Conservation (phyloP, 495 filamentous ascomycete genomes). For the Sphaerosporella brunnea region DNA sequence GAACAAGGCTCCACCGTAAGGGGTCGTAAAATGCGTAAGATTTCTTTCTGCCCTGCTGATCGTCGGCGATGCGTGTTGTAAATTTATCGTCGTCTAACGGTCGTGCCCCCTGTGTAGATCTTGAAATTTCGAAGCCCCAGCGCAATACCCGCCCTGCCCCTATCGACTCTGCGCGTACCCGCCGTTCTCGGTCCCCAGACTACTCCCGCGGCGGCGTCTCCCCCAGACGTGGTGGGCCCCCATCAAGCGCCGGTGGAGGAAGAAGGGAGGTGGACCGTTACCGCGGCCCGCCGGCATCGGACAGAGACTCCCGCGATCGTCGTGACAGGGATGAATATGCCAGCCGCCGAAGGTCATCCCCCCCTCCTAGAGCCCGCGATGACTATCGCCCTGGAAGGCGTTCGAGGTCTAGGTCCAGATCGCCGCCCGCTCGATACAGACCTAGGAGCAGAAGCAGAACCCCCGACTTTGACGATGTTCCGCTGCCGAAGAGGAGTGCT, state of each 20-base stretch:
- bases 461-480: slow-evolving; percentile 30
- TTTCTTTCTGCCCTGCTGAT: not conserved
- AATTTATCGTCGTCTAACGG: too few relatives aligned
- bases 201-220: slow-evolving; percentile 36
- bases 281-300: slow-evolving; percentile 17
- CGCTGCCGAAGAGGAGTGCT: slow-evolving; percentile 50
- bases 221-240: slow-evolving; percentile 24
- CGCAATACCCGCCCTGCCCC: slow-evolving; percentile 47
- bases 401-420: slow-evolving; percentile 27
- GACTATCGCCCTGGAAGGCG: slow-evolving; percentile 29
- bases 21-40: slow-evolving; percentile 84
- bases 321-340: slow-evolving; percentile 54
- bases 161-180: slow-evolving; percentile 25
- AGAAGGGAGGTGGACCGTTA: slow-evolving; percentile 18
- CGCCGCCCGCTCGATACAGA: slow-evolving; percentile 27
- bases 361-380: slow-evolving; percentile 31
- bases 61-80: too few relatives aligned
- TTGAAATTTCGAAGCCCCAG: slow-evolving; percentile 83
- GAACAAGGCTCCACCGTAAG: slow-evolving; percentile 64
- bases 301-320: slow-evolving; percentile 35
- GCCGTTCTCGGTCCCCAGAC: slow-evolving; percentile 57
- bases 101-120: slow-evolving; percentile 37
- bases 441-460: slow-evolving; percentile 43
- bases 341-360: slow-evolving; percentile 36
- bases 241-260: slow-evolving; percentile 23